Percentiles rank a stretch among this genome's conserved stretches.
Conservation (phyloP, 192 early-diverging fungal genomes). For the Lobosporangium transversale region DNA sequence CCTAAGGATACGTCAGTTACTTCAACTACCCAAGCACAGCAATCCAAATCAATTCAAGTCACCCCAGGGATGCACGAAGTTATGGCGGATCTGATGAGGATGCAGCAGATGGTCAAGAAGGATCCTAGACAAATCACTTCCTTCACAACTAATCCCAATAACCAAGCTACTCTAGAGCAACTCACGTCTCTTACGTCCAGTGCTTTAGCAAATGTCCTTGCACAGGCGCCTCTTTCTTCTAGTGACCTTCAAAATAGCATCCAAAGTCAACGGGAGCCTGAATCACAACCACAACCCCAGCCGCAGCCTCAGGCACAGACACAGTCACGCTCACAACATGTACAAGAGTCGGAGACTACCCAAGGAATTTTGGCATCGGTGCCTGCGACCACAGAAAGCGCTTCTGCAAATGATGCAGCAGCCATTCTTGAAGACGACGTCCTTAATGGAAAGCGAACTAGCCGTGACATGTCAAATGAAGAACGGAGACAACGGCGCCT, state of each 20-base stretch:
- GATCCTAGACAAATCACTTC: constrained; percentile 44
- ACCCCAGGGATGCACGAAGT: constrained; percentile 14
- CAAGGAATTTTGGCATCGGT: constrained; percentile 31
- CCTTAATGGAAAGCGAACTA: constrained; percentile 19
- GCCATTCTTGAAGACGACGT: constrained; percentile 36
- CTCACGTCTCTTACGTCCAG: constrained; percentile 51
- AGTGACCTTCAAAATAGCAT: constrained; percentile 23
- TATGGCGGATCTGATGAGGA: constrained; percentile 45
- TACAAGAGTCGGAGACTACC: constrained; percentile 29
- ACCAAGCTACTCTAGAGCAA: constrained; percentile 47
- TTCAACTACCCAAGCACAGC: background rate
- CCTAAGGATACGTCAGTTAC: background rate
- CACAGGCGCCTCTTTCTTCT: constrained; percentile 20
- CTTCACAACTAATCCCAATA: constrained; percentile 51
- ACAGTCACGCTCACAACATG: constrained; percentile 23
- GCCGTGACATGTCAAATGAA: constrained; percentile 67
- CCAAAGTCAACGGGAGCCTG: constrained; percentile 24
- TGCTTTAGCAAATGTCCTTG: constrained; percentile 44
- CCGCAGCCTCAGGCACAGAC: too few relatives aligned
- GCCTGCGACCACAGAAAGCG: constrained; percentile 16
- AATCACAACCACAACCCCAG: too few relatives aligned
- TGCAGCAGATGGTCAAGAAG: constrained; percentile 44
- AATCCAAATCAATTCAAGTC: background rate
- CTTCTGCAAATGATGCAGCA: constrained; percentile 14
- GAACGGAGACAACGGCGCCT: constrained; percentile 80